These are phyloP conservation scores for Solanum hybrid DNA, from an alignment of 305 asterid species.

Conservation along the genomic window DNA sequence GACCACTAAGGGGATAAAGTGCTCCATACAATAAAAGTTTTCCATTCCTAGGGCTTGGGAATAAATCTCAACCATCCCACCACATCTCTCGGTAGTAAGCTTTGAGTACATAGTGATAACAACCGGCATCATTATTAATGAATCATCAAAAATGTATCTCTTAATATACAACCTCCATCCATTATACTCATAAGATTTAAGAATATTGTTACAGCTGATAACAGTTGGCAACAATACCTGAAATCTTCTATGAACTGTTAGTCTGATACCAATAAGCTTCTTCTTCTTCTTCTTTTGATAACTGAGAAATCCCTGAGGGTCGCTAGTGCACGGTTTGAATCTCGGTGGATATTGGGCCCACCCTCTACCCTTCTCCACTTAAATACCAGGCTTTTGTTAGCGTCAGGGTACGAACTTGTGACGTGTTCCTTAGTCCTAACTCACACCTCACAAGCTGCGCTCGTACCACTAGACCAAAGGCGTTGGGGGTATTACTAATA, in stretches of 20 bases:
- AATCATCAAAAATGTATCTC: not conserved
- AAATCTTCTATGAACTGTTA: not conserved
- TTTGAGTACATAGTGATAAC: not conserved
- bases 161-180: not conserved
- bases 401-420: not conserved
- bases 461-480: not conserved
- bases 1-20: not conserved
- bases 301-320: not conserved
- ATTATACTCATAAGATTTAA: not conserved
- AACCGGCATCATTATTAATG: not conserved
- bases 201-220: not conserved
- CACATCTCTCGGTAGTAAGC: not conserved
- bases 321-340: not conserved
- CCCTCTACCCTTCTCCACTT: not conserved
- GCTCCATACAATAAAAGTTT: not conserved
- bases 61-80: not conserved
- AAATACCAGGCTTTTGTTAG: not conserved
- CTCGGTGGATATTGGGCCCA: not conserved
- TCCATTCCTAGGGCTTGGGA: not conserved
- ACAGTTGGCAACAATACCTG: not conserved
- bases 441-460: not conserved
- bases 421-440: not conserved
- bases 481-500: not conserved
- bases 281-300: not conserved
- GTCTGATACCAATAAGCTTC: not conserved